phyloP scores from a whole-genome alignment of 768 basidiomycete species.

The Psilocybe cubensis region DNA sequence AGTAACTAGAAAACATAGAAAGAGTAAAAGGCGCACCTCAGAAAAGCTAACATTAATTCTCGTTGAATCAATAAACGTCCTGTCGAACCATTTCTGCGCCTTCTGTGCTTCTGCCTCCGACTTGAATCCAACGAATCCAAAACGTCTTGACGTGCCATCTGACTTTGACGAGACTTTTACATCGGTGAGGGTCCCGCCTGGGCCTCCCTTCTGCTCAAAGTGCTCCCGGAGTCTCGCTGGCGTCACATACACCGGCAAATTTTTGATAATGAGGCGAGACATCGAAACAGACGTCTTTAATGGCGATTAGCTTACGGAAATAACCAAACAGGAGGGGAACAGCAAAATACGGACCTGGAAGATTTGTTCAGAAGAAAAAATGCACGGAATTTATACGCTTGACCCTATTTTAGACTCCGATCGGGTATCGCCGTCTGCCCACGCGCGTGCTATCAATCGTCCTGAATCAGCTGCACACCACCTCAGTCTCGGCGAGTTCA shows the following conservation, averaged over 20 bases:
- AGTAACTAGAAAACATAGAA: no score
- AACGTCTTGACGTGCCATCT: conserved; percentile 82
- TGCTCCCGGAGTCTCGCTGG: conserved; percentile 66
- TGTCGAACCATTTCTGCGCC: conserved; percentile 84
- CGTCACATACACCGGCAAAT: conserved; percentile 72
- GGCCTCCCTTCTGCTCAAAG: conserved; percentile 64
- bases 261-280: conserved; percentile 87
- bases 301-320: background rate
- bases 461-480: background rate
- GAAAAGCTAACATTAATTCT: conserved; percentile 77
- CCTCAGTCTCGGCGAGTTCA: background rate
- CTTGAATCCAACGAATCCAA: conserved; percentile 94
- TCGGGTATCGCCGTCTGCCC: conserved; percentile 27
- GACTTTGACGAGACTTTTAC: conserved; percentile 76
- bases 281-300: conserved; percentile 42
- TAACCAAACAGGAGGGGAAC: background rate
- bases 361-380: conserved; percentile 25
- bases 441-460: background rate
- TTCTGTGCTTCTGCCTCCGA: conserved; percentile 71
- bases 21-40: conserved; percentile 57
- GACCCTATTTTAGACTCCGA: conserved; percentile 21
- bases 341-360: conserved; percentile 25
- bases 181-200: conserved; percentile 81
- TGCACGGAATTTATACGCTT: conserved; percentile 8
- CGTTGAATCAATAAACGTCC: conserved; percentile 80